Evolutionary conservation across 257 asterid species (phyloP).

Genomic region (Marsdenia floribunda): DNA sequence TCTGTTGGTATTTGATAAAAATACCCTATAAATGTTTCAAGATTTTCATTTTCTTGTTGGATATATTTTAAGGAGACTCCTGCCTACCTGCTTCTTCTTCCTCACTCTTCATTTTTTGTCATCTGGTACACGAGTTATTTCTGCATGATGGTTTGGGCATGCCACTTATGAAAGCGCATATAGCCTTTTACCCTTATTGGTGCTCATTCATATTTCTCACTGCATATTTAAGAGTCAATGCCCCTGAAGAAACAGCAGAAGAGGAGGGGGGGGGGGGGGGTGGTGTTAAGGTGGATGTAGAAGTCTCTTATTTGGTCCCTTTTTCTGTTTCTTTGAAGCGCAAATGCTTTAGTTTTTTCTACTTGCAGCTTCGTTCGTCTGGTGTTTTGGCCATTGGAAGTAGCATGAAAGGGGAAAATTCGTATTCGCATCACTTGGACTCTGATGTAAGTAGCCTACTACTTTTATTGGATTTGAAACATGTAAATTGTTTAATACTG

Average conservation of each 20-base stretch:
- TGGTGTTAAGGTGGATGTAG: neutral
- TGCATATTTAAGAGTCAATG: neutral
- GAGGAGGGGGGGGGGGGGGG: neutral
- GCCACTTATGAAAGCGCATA: neutral
- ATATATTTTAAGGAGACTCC: neutral
- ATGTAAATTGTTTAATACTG: conserved; percentile 1
- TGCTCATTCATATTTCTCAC: neutral
- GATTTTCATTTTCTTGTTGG: neutral
- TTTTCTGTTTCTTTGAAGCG: neutral
- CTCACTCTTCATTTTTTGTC: neutral
- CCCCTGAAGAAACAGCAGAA: neutral
- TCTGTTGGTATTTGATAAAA: neutral
- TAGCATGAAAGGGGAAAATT: conserved; percentile 95
- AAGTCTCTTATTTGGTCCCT: neutral
- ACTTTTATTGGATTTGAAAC: neutral
- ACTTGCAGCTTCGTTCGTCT: conserved; percentile 88
- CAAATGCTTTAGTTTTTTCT: conserved; percentile 4
- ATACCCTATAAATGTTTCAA: neutral
- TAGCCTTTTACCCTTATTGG: neutral
- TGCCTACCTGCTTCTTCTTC: neutral
- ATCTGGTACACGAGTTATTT: neutral
- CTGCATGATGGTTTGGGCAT: neutral
- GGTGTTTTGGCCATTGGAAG: conserved; percentile 98
- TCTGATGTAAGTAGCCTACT: conserved; percentile 61
- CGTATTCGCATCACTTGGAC: conserved; percentile 93